Base-by-base conservation (phyloP, 2,329 filamentous ascomycete species). In the Anthostomella pinea region DNA sequence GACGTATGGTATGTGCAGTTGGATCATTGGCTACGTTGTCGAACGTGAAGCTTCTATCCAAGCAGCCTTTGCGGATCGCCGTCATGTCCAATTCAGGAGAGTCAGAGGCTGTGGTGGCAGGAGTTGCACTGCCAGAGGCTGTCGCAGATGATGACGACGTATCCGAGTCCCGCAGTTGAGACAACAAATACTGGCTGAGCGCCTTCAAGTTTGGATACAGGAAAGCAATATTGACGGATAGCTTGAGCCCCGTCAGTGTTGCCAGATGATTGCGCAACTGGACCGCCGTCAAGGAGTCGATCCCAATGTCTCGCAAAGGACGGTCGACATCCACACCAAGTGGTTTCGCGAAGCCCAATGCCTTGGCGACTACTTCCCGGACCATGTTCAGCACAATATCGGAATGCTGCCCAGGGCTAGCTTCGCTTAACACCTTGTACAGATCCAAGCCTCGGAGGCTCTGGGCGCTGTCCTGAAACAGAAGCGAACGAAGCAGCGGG, bases 211-310 rank as follows among this genome's bases (percentile, higher is more conserved):
- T 51, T 18, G 48, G 38, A 37, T 54, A 36, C 23, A 49, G 32
- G 27, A 51, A 43, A 14, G 39, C 45, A 24, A 54, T 46, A 31
- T 51, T 53, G 26, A 43, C 38, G 11, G 48, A 48, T 7, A 56
- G 47, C 6, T 39, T 37, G 22, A 56, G 29, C 5, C 45, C 44
- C n/a, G 53, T 54, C 41, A 48, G 34, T 17, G 30, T 43, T 16
- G 45, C 46, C 33, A 57, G 39, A 33, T 48, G 45, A 38, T 57
- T 57, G 29, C 45, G 53, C 25, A 52, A 46, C 43, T 45, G 48
- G 10, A 58, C 45, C 17, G 54, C 52, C 7, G 52, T 52, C 33
- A 58, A 44, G 2, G 54, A 56, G 40, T 57, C 52, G 24, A 57
- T 51, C 7, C 52, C 52, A 14, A 54, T 47, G n/a, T 54, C 47